Base-by-base conservation (phyloP, 805 yeast genomes). In the Metschnikowia baotianmanensis region DNA sequence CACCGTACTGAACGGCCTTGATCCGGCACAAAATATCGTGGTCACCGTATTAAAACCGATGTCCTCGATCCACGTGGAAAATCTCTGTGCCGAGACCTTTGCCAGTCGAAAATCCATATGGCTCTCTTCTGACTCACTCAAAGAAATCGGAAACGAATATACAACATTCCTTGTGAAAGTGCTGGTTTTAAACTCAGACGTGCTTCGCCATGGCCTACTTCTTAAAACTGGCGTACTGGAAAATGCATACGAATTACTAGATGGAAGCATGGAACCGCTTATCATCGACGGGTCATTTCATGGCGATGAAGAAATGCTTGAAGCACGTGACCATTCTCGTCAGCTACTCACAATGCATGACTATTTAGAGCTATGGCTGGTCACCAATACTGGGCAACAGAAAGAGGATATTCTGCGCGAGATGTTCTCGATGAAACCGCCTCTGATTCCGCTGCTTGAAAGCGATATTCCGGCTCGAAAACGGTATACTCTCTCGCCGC, bases 401-500 rank as follows among this genome's bases (percentile, higher is more conserved):
- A 4, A 8, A 2, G 10, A 3, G 15, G 28, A 15, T 4, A 26
- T n/a, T 12, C 23, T 25, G 23, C 36, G 44, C 13, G 16, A 6
- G 3, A 5, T 4, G 17, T 52, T 55, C 19, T 46, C 53, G 10
- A 56, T 56, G 60, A 49, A 31, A 23, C 53, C 58, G 13, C 56
- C 53, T 1, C 23, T 20, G 13, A 16, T 31, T 6, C 27, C 38
- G 1, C 25, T 4, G 23, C 36, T 30, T 10, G 28, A 20, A 6
- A 36, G 18, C 15, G 18, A 31, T 16, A 9, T 29, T 3, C 15
- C 20, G 13, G 34, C 43, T 3, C 17, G 29, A 30, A 16, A 24
- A 29, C 30, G 12, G n/a, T 42, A 38, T 29, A 40, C 39, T 5
- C 17, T 43, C 3, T 47, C 55, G 8, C 58, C 58, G 5, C 42